Percentiles rank a stretch among this genome's conserved stretches.
These are phyloP conservation scores for Heterobasidion annosum DNA, from an alignment of 1,284 basidiomycete species.

Conservation along the genomic window DNA sequence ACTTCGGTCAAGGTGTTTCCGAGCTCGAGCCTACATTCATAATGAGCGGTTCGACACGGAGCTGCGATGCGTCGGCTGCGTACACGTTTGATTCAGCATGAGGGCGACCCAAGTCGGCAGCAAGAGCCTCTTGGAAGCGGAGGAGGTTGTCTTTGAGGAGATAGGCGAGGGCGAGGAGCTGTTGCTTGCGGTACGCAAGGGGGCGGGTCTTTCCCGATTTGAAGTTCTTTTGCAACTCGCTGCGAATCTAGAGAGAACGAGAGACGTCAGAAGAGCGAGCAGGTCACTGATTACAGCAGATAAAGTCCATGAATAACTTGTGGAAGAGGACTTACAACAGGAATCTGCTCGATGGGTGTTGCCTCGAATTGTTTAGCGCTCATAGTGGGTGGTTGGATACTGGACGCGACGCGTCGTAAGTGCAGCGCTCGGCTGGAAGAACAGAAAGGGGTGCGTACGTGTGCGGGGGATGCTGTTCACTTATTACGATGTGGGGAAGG, in stretches of 20 bases:
- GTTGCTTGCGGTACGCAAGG: constrained; percentile 55
- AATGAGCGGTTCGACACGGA: neutral
- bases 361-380: neutral
- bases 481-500: too few species aligned
- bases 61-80: constrained; percentile 14
- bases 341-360: neutral
- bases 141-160: constrained; percentile 57
- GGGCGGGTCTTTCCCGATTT: constrained; percentile 48
- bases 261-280: neutral
- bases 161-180: constrained; percentile 58
- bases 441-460: too few species aligned
- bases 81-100: constrained; percentile 48
- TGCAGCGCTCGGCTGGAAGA: too few species aligned
- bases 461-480: too few species aligned
- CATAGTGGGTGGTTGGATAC: neutral
- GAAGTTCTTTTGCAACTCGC: constrained; percentile 41
- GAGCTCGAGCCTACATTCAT: constrained; percentile 44
- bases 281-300: neutral
- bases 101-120: constrained; percentile 49
- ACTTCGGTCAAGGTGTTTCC: constrained; percentile 47
- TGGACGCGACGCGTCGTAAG: too few species aligned
- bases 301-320: neutral
- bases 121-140: constrained; percentile 45
- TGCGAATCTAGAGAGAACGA: constrained; percentile 35
- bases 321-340: neutral